Conservation (phyloP, 768 basidiomycete genomes). For the Mycena sanguinolenta region DNA sequence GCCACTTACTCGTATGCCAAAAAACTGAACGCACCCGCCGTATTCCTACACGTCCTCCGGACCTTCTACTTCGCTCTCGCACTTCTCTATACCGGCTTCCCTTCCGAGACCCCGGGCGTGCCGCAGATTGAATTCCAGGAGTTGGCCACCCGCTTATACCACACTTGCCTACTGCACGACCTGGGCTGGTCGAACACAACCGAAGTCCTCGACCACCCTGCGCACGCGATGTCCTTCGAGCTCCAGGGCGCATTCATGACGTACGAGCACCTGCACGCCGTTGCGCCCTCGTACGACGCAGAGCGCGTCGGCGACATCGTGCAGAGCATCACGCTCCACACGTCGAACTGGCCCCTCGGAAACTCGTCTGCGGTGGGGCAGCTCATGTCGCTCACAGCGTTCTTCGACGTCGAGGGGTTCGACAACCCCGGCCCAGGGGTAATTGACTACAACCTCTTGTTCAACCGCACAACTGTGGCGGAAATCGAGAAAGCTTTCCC, state of each 20-base stretch:
- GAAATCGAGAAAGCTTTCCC: not conserved
- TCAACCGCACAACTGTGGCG: not conserved
- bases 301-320: not conserved
- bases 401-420: not conserved
- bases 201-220: not conserved
- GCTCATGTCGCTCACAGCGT: constrained; percentile 1
- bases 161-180: not conserved
- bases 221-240: constrained; percentile 1
- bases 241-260: not conserved
- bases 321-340: not conserved
- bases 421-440: not conserved
- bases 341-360: not conserved
- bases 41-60: not conserved
- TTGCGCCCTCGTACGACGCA: not conserved
- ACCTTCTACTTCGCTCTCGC: constrained; percentile 1
- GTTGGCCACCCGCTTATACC: not conserved
- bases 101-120: not conserved
- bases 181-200: not conserved
- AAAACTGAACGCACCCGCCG: not conserved
- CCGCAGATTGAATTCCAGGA: not conserved
- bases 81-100: not conserved
- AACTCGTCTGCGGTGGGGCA: not conserved
- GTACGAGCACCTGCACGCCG: not conserved
- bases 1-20: not conserved
- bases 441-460: not conserved